A percentile compares a stretch with the other conserved stretches of the same genome.
phyloP scores from a whole-genome alignment of 2,329 filamentous ascomycete genomes.

The Cercospora brassicicola region DNA sequence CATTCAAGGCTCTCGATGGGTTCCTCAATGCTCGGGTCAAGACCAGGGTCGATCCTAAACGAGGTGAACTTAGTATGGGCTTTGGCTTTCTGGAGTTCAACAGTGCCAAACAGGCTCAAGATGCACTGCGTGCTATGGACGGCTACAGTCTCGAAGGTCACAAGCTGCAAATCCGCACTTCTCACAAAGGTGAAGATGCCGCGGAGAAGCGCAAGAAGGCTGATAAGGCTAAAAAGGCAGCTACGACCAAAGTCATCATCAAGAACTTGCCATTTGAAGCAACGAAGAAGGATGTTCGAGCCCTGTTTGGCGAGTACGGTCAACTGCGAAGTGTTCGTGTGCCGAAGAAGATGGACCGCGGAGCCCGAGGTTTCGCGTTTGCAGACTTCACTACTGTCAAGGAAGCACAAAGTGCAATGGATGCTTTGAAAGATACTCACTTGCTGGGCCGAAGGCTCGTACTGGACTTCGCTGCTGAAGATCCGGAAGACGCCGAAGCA shows the following conservation, averaged over 20 bases:
- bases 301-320: conserved; percentile 85
- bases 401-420: conserved; percentile 88
- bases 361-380: conserved; percentile 91
- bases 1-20: conserved; percentile 78
- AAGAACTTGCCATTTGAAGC: conserved; percentile 98
- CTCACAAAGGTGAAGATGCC: conserved; percentile 82
- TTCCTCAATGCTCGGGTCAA: conserved; percentile 89
- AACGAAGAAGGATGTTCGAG: conserved; percentile 85
- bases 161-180: conserved; percentile 78
- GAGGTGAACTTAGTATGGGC: conserved; percentile 89
- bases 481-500: conserved; percentile 87
- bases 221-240: conserved; percentile 77
- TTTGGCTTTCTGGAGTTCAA: conserved; percentile 93
- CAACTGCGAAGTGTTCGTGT: conserved; percentile 89
- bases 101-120: conserved; percentile 72
- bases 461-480: conserved; percentile 85
- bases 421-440: conserved; percentile 88
- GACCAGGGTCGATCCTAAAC: conserved; percentile 90
- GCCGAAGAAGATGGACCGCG: conserved; percentile 89
- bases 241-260: conserved; percentile 89
- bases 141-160: conserved; percentile 84
- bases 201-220: conserved; percentile 82
- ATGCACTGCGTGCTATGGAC: conserved; percentile 82
- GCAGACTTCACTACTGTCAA: conserved; percentile 89
- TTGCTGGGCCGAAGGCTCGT: conserved; percentile 85